Conservation (phyloP, 345 rosid species). For the Heritiera fomes region DNA sequence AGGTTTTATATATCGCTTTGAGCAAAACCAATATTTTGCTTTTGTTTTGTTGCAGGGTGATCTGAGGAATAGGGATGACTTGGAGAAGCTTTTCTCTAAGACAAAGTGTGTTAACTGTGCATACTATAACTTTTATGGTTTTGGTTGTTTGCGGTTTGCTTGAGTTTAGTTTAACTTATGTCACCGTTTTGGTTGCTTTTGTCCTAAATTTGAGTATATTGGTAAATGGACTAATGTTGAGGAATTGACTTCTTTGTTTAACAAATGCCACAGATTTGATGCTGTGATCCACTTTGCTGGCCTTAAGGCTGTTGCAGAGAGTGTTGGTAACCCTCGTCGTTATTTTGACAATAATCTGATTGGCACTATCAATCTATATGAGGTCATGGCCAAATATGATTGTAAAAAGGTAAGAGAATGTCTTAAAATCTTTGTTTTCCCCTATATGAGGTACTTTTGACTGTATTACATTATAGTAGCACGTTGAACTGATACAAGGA, state of each 20-base stretch:
- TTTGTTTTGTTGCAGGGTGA: slow-evolving; percentile 66
- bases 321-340: slow-evolving; percentile 73
- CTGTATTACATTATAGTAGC: slow-evolving; percentile 47
- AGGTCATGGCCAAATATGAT: slow-evolving; percentile 76
- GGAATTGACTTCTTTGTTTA: slow-evolving; percentile 12
- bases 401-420: slow-evolving; percentile 61
- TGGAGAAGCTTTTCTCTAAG: slow-evolving; percentile 75
- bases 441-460: not conserved
- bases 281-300: slow-evolving; percentile 98
- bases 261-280: slow-evolving; percentile 56
- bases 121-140: not conserved
- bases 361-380: slow-evolving; percentile 82
- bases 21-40: slow-evolving; percentile 4
- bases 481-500: not conserved
- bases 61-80: slow-evolving; percentile 75
- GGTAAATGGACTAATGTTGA: not conserved
- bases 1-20: not conserved
- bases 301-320: slow-evolving; percentile 91
- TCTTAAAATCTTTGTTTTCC: slow-evolving; percentile 17
- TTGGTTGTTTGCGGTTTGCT: not conserved
- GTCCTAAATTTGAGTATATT: slow-evolving; percentile 24
- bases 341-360: slow-evolving; percentile 81
- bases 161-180: not conserved
- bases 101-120: slow-evolving; percentile 45
- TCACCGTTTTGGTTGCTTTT: not conserved